Conservation (phyloP, 306 rosid species). For the Cucurbita ficifolia region DNA sequence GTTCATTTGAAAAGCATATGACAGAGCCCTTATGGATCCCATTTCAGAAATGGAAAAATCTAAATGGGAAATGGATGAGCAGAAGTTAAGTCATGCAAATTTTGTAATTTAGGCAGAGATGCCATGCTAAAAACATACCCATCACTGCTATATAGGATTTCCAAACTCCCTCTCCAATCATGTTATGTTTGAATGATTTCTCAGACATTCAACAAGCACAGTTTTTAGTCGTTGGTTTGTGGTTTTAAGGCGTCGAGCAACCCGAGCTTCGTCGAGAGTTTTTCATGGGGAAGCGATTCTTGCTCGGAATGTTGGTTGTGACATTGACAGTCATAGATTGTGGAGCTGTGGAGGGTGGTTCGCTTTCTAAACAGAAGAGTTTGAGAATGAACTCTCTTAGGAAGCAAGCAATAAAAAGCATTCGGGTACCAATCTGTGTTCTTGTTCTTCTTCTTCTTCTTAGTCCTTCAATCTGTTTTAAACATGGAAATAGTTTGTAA, state of each 20-base stretch:
- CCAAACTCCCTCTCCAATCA: background rate
- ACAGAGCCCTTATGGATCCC: background rate
- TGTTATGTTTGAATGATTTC: background rate
- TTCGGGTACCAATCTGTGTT: conserved; percentile 21
- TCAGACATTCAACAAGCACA: background rate
- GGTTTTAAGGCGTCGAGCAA: background rate
- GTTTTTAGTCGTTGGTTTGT: background rate
- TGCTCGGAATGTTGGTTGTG: conserved; percentile 17
- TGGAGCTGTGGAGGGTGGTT: conserved; percentile 11
- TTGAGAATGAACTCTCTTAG: conserved; percentile 30
- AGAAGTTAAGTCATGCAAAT: conserved; percentile 9
- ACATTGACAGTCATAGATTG: conserved; percentile 8
- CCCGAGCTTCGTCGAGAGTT: background rate
- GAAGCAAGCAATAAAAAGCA: conserved; percentile 28
- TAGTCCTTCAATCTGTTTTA: background rate
- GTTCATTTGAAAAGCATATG: background rate
- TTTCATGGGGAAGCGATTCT: background rate
- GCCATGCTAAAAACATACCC: background rate
- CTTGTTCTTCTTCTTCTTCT: background rate
- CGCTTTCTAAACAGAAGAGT: conserved; percentile 20
- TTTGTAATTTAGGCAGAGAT: background rate
- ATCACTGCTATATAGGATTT: background rate
- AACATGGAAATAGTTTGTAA: background rate
- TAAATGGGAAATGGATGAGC: background rate
- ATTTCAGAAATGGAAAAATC: background rate